Evolutionary conservation across 1,284 basidiomycete genomes (phyloP), one percentile per base, ranked within the genome.

Genomic region (Xerocomus nothofagi): DNA sequence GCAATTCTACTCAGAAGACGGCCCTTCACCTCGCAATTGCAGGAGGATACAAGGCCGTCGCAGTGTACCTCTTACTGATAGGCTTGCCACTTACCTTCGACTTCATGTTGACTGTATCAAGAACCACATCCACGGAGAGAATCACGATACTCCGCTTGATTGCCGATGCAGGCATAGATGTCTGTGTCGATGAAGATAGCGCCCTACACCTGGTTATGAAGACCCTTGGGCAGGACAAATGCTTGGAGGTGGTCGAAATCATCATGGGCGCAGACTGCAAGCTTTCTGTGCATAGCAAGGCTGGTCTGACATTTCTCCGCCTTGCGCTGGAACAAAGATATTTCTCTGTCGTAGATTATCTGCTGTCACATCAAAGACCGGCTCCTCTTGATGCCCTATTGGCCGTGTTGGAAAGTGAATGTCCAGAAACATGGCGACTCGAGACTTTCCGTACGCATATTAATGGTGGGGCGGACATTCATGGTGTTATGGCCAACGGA

Each of bases 21-120:
- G 49, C 39, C 3, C 29, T 51, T 31, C 3, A 51, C 6, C 7
- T 44, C n/a, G 49, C 49, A 6, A 32, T 51, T 6, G 3, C 12
- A 26, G 49, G 49, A 4, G 30, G 49, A 11, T 51, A 51, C n/a
- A 27, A n/a, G 12, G 39, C 18, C 1, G 10, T 44, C 3, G 24
- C 18, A 24, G 27, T 37, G 4, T 51, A 51, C 20, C 30, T 51
- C 12, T 5, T 51, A 10, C 4, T 32, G 4, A 21, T 51, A 27
- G 49, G 39, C 8, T 27, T 26, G 9, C 33, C 38, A 6, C 15
- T 51, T 2, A 11, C 49, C 0, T 7, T 2, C 26, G 18, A 50
- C 27, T 49, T 32, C 3, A 39, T 29, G 10, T 26, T 20, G 5
- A 3, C 9, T 3, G 3, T 29, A 11, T 50, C 17, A 6, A 41